A percentile compares a stretch with the other conserved stretches of the same genome.
Evolutionary conservation across 192 early-diverging fungal genomes (phyloP).

Genomic region (Phlyctochytrium planicorne): DNA sequence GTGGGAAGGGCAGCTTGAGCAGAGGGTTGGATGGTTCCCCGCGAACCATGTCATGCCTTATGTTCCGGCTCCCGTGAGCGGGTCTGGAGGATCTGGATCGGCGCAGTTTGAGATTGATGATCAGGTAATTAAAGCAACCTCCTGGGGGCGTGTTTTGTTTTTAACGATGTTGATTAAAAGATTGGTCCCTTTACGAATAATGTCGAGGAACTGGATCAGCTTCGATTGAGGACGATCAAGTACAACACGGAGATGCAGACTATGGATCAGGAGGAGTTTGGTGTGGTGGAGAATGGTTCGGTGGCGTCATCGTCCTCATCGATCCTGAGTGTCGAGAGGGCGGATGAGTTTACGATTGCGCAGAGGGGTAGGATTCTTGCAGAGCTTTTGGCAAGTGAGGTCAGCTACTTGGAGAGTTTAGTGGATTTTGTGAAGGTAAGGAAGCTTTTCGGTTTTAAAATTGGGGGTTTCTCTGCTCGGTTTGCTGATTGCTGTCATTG

Average conservation of each 20-base stretch:
- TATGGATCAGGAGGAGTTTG: too few species aligned
- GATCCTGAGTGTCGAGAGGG: too few species aligned
- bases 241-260: conserved; percentile 19
- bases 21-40: conserved; percentile 39
- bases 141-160: conserved; percentile 11
- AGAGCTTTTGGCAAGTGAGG: conserved; percentile 8
- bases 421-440: conserved; percentile 13
- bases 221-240: conserved; percentile 26
- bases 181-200: conserved; percentile 32
- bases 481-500: too few species aligned
- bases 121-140: too few species aligned
- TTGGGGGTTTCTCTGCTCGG: too few species aligned
- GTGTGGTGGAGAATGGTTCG: too few species aligned
- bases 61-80: not conserved
- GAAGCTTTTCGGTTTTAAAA: too few species aligned
- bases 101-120: conserved; percentile 17
- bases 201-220: conserved; percentile 22
- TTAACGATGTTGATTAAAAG: not conserved
- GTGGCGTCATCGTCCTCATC: too few species aligned
- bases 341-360: too few species aligned
- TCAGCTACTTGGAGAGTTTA: conserved; percentile 12
- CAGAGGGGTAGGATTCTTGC: not conserved
- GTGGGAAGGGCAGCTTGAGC: conserved; percentile 33
- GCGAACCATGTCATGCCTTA: conserved; percentile 33
- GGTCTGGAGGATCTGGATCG: not conserved